Evolutionary conservation across 345 rosid species (phyloP), one percentile per base, ranked within the genome.

Genomic region (Noccaea bulbosa): DNA sequence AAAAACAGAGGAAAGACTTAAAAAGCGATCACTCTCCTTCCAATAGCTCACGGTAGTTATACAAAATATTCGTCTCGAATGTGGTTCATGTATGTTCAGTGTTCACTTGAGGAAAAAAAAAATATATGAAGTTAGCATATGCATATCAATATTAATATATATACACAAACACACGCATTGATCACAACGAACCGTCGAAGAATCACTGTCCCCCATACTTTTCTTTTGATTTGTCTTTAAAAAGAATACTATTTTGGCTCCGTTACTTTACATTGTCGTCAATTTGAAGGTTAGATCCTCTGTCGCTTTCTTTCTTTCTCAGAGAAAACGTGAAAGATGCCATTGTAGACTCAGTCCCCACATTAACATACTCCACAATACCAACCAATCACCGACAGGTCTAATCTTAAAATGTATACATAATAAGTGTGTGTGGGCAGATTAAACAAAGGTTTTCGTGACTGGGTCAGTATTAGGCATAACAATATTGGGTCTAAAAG

Each of bases 381-480:
- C 32, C 67, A 48, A 70, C 59, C 67, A 20, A 50, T 15, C 60
- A 60, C 74, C 74, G 74, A 70, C 74, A 60, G 39, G 39, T 70
- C 20, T 6, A 59, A n/a, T 47, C 10, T 22, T 17, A 55, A 41
- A 20, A 20, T 20, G 22, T 20, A 4, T 52, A 17, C 34, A 12
- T 55, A 32, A 5, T 24, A 30, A 15, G 9, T 16, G 4, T 15
- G 39, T 37, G 10, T 15, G 44, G 34, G 16, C 32, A 11, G 20
- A 32, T 17, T 38, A 17, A 20, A 38, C 30, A 38, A 38, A 20
- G 57, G 8, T 50, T 48, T 22, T 59, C 4, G n/a, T 61, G n/a
- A 43, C 39, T 24, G 39, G 39, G 38, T 30, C 51, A 12, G 2
- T 27, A 24, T 24, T 8, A 62, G 10, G 6, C 27, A 6, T 34